A percentile compares a stretch with the other conserved stretches of the same genome.
Conservation (phyloP, 495 filamentous ascomycete species). For the Xanthoparmelia taractica region DNA sequence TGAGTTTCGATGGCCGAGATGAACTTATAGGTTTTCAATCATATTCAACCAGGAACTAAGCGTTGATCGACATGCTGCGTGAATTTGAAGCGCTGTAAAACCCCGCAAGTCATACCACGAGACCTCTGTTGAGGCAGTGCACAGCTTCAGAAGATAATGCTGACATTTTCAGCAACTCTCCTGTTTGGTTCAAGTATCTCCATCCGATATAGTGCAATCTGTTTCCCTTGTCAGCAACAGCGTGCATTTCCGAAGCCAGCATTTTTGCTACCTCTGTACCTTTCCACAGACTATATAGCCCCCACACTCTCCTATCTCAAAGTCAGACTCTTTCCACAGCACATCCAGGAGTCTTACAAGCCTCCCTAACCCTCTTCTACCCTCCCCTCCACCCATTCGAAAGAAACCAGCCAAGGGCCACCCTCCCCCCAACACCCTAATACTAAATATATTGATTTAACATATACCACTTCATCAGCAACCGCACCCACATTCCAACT, state of each 20-base stretch:
- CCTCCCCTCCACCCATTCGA: neutral
- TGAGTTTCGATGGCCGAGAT: no score
- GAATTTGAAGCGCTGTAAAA: neutral
- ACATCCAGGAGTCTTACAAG: neutral
- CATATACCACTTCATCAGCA: neutral
- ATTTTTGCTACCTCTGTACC: neutral
- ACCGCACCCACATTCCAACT: neutral
- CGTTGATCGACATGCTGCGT: neutral
- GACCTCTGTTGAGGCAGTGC: slow-evolving; percentile 1
- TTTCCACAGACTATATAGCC: neutral
- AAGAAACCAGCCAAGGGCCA: neutral
- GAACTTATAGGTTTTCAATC: no score
- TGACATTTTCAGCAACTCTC: neutral
- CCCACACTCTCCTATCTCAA: neutral
- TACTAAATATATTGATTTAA: no score
- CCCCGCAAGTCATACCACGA: neutral
- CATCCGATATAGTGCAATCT: no score
- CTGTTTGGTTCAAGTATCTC: neutral
- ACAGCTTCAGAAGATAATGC: neutral
- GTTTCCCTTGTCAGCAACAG: neutral
- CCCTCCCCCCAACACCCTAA: neutral
- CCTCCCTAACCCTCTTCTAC: no score
- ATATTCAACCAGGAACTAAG: neutral
- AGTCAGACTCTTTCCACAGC: neutral
- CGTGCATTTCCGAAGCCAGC: neutral